Evolutionary conservation across 2,329 filamentous ascomycete species (phyloP).

Genomic region (Alternaria triticimaculans): DNA sequence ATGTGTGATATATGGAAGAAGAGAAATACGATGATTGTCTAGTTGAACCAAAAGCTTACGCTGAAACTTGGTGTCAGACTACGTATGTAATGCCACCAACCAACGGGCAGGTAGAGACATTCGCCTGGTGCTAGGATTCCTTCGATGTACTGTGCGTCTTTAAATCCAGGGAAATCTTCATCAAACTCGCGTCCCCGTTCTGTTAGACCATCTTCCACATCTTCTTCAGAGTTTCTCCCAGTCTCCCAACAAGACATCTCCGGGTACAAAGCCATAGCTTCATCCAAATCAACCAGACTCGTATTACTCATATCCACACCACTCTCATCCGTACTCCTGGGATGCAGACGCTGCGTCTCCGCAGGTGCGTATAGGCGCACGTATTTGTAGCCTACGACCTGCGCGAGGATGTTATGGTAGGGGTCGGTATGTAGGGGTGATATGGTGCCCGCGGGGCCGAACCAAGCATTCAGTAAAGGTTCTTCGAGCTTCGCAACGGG

Average conservation of each 20-base stretch:
- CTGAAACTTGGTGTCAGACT: constrained; percentile 88
- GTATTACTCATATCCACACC: constrained; percentile 95
- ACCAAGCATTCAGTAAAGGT: constrained; percentile 87
- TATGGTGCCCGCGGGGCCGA: constrained; percentile 85
- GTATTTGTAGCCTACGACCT: constrained; percentile 91
- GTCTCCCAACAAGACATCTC: constrained; percentile 26
- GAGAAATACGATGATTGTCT: neutral
- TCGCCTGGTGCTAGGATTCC: constrained; percentile 82
- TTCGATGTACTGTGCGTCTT: constrained; percentile 71
- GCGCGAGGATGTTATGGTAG: constrained; percentile 89
- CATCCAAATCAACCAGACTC: constrained; percentile 76
- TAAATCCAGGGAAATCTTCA: constrained; percentile 61
- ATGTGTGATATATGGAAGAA: neutral
- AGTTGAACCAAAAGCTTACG: constrained; percentile 87
- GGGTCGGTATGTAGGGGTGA: constrained; percentile 93
- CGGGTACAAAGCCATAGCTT: constrained; percentile 61
- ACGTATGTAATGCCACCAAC: constrained; percentile 98
- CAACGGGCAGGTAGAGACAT: constrained; percentile 84
- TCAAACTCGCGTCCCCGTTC: constrained; percentile 28
- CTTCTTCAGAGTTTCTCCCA: constrained; percentile 49
- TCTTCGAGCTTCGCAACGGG: constrained; percentile 49
- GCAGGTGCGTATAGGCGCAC: constrained; percentile 84
- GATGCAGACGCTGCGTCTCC: constrained; percentile 62
- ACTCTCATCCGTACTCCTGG: constrained; percentile 65
- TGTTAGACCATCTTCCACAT: constrained; percentile 11